Percentiles rank a stretch among this genome's conserved stretches.
Evolutionary conservation across 495 filamentous ascomycete species (phyloP).

Genomic region (Hypoxylon cercidicola): DNA sequence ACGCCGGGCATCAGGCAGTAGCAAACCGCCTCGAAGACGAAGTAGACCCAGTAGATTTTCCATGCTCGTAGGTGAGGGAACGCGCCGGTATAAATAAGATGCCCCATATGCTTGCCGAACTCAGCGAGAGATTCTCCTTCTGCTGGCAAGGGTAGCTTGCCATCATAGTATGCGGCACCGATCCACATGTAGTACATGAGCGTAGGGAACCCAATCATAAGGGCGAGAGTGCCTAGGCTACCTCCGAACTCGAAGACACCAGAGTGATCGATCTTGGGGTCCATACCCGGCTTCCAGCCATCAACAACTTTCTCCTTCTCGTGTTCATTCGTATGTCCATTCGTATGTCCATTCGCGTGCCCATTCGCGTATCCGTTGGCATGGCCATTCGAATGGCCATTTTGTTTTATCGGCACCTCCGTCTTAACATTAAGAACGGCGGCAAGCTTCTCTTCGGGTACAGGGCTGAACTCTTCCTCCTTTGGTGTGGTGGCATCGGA

Average conservation of each 20-base stretch:
- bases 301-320: slow-evolving; percentile 63
- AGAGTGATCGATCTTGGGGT: slow-evolving; percentile 82
- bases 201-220: slow-evolving; percentile 92
- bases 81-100: slow-evolving; percentile 81
- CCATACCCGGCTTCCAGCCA: slow-evolving; percentile 72
- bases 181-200: slow-evolving; percentile 99
- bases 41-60: slow-evolving; percentile 92
- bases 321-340: slow-evolving; percentile 22
- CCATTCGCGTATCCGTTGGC: slow-evolving; percentile 25
- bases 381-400: slow-evolving; percentile 34
- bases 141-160: slow-evolving; percentile 76
- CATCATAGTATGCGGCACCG: slow-evolving; percentile 89
- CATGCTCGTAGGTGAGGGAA: slow-evolving; percentile 84
- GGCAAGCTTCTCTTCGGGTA: slow-evolving; percentile 41
- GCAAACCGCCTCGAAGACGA: slow-evolving; percentile 80
- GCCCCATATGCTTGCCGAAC: slow-evolving; percentile 72
- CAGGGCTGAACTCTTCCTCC: slow-evolving; percentile 47
- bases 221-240: slow-evolving; percentile 73
- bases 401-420: slow-evolving; percentile 37
- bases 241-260: slow-evolving; percentile 92
- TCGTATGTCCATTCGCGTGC: slow-evolving; percentile 19
- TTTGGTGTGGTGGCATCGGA: slow-evolving; percentile 42
- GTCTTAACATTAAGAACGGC: slow-evolving; percentile 30
- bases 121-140: slow-evolving; percentile 71
- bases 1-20: slow-evolving; percentile 90